A percentile compares a stretch with the other conserved stretches of the same genome.
Conservation (phyloP, 2,329 filamentous ascomycete genomes). For the Claviceps sp. region DNA sequence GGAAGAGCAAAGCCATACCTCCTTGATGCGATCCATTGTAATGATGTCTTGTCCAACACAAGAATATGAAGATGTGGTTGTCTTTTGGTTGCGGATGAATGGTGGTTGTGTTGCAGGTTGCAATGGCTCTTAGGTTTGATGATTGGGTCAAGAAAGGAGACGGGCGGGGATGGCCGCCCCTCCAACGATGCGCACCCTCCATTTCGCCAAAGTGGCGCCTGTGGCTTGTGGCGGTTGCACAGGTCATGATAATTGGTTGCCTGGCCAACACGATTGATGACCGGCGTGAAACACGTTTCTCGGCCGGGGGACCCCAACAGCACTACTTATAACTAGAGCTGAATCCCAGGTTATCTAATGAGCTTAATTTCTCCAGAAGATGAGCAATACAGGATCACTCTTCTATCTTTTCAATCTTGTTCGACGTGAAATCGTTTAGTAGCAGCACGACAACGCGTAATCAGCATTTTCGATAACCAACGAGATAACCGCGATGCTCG, state of each 20-base stretch:
- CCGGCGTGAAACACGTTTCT: slow-evolving; percentile 5
- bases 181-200: slow-evolving; percentile 14
- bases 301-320: slow-evolving; percentile 10
- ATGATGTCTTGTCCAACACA: slow-evolving; percentile 10
- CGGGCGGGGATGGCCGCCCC: slow-evolving; percentile 14
- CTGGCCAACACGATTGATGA: slow-evolving; percentile 11
- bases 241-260: slow-evolving; percentile 12
- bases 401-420: neutral
- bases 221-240: slow-evolving; percentile 16
- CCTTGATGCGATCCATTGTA: slow-evolving; percentile 80
- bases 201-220: slow-evolving; percentile 6
- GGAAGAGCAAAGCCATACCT: slow-evolving; percentile 46
- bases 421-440: neutral
- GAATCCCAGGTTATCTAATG: neutral
- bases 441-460: neutral
- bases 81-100: slow-evolving; percentile 9
- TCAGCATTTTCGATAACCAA: neutral
- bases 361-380: neutral
- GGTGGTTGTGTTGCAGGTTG: slow-evolving; percentile 18
- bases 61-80: neutral
- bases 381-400: neutral
- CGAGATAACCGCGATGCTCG: slow-evolving; percentile 45
- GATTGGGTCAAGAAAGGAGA: slow-evolving; percentile 20
- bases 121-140: slow-evolving; percentile 17
- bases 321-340: neutral